Percentiles rank a stretch among this genome's conserved stretches.
These are phyloP conservation scores for Ambispora gerdemannii DNA, from an alignment of 192 early-diverging fungal species.

Conservation along the genomic window DNA sequence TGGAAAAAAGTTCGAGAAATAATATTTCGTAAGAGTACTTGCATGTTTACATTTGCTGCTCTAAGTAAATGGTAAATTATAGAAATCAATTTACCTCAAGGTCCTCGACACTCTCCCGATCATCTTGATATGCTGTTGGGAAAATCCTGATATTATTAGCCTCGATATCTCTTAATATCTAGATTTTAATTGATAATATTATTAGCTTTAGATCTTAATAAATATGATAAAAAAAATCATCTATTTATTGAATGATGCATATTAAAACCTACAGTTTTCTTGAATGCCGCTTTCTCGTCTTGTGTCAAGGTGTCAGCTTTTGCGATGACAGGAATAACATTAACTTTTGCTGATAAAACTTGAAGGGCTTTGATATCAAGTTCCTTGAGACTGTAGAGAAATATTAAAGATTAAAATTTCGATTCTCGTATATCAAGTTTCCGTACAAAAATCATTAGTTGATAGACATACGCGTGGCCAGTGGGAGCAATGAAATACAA, in stretches of 20 bases:
- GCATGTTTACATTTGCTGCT: too few relatives aligned
- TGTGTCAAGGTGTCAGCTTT: slow-evolving; percentile 73
- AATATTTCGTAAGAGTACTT: too few relatives aligned
- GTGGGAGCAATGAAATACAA: slow-evolving; percentile 97
- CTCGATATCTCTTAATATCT: slow-evolving; percentile 66
- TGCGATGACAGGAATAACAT: slow-evolving; percentile 82
- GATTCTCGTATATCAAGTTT: too few relatives aligned
- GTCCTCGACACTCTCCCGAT: slow-evolving; percentile 61
- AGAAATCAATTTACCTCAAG: slow-evolving; percentile 47
- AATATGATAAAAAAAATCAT: slow-evolving; percentile 1
- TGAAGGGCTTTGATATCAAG: slow-evolving; percentile 66
- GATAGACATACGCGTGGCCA: slow-evolving; percentile 75
- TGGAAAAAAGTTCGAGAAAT: slow-evolving; percentile 3
- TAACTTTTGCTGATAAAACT: slow-evolving; percentile 67
- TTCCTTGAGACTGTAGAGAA: slow-evolving; percentile 43
- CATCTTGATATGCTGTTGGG: slow-evolving; percentile 71
- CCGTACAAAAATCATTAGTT: too few relatives aligned
- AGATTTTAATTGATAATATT: neutral
- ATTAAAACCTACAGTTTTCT: slow-evolving; percentile 51
- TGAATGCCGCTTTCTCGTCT: slow-evolving; percentile 63
- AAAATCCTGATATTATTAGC: slow-evolving; percentile 63
- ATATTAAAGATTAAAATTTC: slow-evolving; percentile 5
- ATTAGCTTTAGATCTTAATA: neutral
- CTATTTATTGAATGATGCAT: neutral
- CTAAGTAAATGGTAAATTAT: neutral